Percentiles rank a stretch among this genome's conserved stretches.
These are phyloP conservation scores for Corrigiola litoralis DNA, from an alignment of 179 eudicot species.

Conservation along the genomic window DNA sequence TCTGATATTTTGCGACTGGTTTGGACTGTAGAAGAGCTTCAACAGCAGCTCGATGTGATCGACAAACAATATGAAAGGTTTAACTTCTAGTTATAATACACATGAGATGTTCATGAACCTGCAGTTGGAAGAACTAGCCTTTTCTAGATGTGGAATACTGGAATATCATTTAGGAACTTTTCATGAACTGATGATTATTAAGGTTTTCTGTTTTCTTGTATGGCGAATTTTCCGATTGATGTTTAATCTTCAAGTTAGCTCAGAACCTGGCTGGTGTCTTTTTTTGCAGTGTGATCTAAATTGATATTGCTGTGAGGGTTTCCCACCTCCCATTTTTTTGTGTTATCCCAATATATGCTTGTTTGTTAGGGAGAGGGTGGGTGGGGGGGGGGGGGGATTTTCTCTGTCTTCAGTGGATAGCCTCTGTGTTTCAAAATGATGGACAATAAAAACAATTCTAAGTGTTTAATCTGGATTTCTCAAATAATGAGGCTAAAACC, in stretches of 20 bases:
- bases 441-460: background rate
- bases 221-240: background rate
- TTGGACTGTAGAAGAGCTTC: constrained; percentile 84
- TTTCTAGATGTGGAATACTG: background rate
- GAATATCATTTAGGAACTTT: too few relatives aligned
- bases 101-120: background rate
- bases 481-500: too few relatives aligned
- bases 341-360: background rate
- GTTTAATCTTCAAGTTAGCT: background rate
- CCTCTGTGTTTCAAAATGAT: background rate
- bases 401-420: background rate
- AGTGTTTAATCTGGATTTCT: background rate
- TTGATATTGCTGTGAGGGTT: background rate
- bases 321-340: background rate
- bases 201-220: background rate
- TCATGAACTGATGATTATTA: background rate
- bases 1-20: constrained; percentile 58
- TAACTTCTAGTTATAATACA: constrained; percentile 8
- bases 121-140: background rate
- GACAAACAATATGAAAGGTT: constrained; percentile 63
- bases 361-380: background rate
- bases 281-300: background rate
- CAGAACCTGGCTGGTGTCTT: background rate
- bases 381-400: too few relatives aligned
- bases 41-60: constrained; percentile 60